These are phyloP conservation scores for Colletotrichum spinosum DNA, from an alignment of 2,329 filamentous ascomycete genomes.

Conservation along the genomic window DNA sequence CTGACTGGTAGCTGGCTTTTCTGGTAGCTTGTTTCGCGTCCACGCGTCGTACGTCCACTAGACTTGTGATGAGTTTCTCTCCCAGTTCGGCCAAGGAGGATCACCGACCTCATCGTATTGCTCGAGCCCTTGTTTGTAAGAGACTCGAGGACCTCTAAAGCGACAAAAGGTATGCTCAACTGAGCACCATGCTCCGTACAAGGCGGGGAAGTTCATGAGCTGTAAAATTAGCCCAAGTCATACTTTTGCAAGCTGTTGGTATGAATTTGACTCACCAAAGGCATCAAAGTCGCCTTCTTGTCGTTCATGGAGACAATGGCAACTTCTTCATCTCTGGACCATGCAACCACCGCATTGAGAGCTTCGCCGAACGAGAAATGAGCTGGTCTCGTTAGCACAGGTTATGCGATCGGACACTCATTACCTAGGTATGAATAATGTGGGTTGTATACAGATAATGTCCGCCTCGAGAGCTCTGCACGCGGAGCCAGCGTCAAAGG, in stretches of 20 bases:
- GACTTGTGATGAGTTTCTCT: not conserved
- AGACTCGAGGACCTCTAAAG: not conserved
- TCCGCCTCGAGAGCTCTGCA: slow-evolving; percentile 22
- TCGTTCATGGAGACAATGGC: slow-evolving; percentile 45
- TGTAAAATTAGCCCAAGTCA: not conserved
- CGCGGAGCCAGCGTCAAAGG: slow-evolving; percentile 14
- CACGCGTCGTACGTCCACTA: slow-evolving; percentile 19
- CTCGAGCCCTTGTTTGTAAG: slow-evolving; percentile 2
- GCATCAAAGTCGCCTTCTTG: slow-evolving; percentile 45
- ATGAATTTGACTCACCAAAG: slow-evolving; percentile 38
- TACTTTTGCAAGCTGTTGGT: not conserved
- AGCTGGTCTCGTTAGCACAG: slow-evolving; percentile 34
- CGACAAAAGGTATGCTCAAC: slow-evolving; percentile 1
- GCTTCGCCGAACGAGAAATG: slow-evolving; percentile 43
- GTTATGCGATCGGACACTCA: not conserved
- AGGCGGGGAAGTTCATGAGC: slow-evolving; percentile 11
- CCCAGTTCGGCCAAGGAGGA: not conserved
- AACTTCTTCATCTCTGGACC: slow-evolving; percentile 40
- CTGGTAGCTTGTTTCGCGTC: not conserved
- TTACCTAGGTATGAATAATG: not conserved
- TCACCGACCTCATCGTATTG: slow-evolving; percentile 11
- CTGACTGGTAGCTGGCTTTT: slow-evolving; percentile 28
- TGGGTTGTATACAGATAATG: slow-evolving; percentile 11
- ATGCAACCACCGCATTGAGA: slow-evolving; percentile 40
- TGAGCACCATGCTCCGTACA: slow-evolving; percentile 1